A percentile compares a stretch with the other conserved stretches of the same genome.
These are phyloP conservation scores for Penicillium rolfsii DNA, from an alignment of 2,329 filamentous ascomycete genomes.

Conservation along the genomic window DNA sequence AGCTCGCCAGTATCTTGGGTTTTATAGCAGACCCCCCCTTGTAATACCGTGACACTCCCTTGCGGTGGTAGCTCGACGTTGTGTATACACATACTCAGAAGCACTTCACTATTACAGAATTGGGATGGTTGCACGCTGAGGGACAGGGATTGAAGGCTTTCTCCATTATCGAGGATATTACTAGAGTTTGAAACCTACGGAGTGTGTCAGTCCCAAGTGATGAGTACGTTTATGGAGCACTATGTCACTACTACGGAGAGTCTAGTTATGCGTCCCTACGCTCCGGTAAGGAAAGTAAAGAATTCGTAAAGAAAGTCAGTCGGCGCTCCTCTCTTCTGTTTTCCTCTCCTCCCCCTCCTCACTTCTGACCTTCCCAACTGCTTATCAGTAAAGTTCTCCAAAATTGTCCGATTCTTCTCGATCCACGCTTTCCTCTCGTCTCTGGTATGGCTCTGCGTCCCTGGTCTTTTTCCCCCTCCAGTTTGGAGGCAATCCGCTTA, in stretches of 20 bases:
- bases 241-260: background rate
- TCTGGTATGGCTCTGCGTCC: conserved; percentile 3
- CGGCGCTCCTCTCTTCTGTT: conserved; percentile 14
- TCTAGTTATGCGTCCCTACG: background rate
- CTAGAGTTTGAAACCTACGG: background rate
- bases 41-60: conserved; percentile 23
- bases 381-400: background rate
- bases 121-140: conserved; percentile 4
- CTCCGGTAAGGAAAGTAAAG: conserved; percentile 4
- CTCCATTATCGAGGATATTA: background rate
- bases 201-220: background rate
- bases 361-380: conserved; percentile 3
- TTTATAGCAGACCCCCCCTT: conserved; percentile 5
- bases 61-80: conserved; percentile 2
- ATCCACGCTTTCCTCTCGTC: conserved; percentile 8
- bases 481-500: conserved; percentile 5
- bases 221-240: background rate
- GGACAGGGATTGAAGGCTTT: background rate
- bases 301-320: conserved; percentile 11
- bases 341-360: conserved; percentile 13
- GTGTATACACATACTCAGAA: background rate
- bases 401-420: background rate
- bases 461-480: background rate
- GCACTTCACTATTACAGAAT: conserved; percentile 15
- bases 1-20: background rate